A percentile compares a stretch with the other conserved stretches of the same genome.
phyloP scores from a whole-genome alignment of 495 filamentous ascomycete species.

The Penicillium salamii region DNA sequence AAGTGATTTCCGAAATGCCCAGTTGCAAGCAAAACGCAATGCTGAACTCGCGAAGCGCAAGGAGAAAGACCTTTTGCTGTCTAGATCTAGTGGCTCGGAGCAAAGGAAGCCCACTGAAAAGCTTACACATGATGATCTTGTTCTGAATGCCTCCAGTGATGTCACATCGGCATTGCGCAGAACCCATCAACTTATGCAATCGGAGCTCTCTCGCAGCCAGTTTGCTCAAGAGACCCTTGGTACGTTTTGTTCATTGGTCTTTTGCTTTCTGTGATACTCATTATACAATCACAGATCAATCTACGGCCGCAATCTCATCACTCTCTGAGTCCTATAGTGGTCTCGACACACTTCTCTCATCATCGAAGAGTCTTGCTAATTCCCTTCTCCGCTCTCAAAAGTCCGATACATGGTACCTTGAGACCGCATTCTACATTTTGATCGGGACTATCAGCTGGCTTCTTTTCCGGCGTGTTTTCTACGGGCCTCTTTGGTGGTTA shows the following conservation, averaged over 20 bases:
- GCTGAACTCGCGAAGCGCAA: constrained; percentile 67
- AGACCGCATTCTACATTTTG: constrained; percentile 81
- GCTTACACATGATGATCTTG: constrained; percentile 63
- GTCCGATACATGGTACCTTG: constrained; percentile 94
- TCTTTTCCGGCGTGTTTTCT: constrained; percentile 76
- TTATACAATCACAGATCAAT: constrained; percentile 48
- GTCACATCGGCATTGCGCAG: constrained; percentile 81
- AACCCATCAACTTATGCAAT: constrained; percentile 79
- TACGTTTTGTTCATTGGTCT: constrained; percentile 15
- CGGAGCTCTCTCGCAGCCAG: constrained; percentile 75
- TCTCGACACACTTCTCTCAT: constrained; percentile 72
- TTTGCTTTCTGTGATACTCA: constrained; percentile 6
- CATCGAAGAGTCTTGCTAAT: constrained; percentile 68
- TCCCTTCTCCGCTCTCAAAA: constrained; percentile 84
- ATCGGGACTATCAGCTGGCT: constrained; percentile 77
- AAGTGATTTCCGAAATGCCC: constrained; percentile 76
- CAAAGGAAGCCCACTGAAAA: constrained; percentile 41
- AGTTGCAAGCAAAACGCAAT: constrained; percentile 76
- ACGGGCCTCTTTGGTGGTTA: constrained; percentile 88
- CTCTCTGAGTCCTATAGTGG: constrained; percentile 75
- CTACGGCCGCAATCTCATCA: constrained; percentile 73
- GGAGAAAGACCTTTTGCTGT: constrained; percentile 75
- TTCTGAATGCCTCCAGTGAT: constrained; percentile 70
- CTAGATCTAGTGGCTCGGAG: constrained; percentile 40
- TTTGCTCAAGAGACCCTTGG: constrained; percentile 84